Base-by-base conservation (phyloP, 139 green algal genomes). In the Limnomonas spitsbergensis region DNA sequence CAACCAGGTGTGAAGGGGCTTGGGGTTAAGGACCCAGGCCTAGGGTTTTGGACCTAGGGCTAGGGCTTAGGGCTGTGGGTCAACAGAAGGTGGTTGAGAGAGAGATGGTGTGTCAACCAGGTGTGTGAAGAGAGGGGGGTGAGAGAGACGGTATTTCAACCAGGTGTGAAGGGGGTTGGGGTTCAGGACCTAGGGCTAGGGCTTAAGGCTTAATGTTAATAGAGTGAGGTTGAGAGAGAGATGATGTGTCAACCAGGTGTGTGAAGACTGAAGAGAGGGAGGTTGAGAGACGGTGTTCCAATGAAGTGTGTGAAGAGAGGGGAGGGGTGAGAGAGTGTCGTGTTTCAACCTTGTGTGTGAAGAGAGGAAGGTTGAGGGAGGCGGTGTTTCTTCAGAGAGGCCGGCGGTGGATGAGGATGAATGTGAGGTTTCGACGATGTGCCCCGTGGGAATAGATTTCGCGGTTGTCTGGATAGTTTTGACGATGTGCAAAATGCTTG, bases 261-360 rank as follows among this genome's bases (percentile, higher is more conserved):
- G 47, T 0, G 96, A 29, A 20, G n/a, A n/a, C n/a, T 98, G 99
- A 88, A 96, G 97, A 90, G 88, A 95, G 84, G n/a, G n/a, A n/a
- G n/a, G n/a, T n/a, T 96, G 96, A 77, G 90, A 93, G 67, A 97
- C 96, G 0, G 91, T 99, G 56, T 99, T 98, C 84, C 96, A 99
- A 93, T 96, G 96, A 0, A 96, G 95, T 26, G 24, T n/a, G n/a
- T n/a, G n/a, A n/a, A n/a, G n/a, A n/a, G n/a, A n/a, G 20, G 56
- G 9, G 56, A n/a, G n/a, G n/a, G n/a, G n/a, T n/a, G n/a, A n/a
- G n/a, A n/a, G n/a, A n/a, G n/a, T n/a, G n/a, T n/a, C n/a, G n/a
- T n/a, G n/a, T n/a, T n/a, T n/a, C n/a, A n/a, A n/a, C n/a, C n/a
- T n/a, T n/a, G n/a, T n/a, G n/a, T n/a, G n/a, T n/a, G n/a, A n/a